Conservation (phyloP, 2,329 filamentous ascomycete genomes). For the Aspergillus sergii region DNA sequence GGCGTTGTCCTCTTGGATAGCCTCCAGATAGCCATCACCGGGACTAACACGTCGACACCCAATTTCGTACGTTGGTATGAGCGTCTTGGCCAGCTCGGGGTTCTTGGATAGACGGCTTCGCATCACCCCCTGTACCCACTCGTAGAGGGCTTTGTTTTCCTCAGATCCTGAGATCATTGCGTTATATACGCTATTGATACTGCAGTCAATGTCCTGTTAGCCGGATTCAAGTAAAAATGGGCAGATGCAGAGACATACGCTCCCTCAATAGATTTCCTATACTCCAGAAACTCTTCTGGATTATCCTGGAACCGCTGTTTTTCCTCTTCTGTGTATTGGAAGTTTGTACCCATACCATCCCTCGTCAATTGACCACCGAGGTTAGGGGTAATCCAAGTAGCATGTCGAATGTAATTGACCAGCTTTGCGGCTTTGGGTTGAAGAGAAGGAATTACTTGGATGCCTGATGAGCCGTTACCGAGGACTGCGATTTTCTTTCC, state of each 20-base stretch:
- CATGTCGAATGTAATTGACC: slow-evolving; percentile 32
- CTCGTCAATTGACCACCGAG: slow-evolving; percentile 25
- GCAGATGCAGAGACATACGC: slow-evolving; percentile 14
- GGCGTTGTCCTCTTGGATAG: slow-evolving; percentile 28
- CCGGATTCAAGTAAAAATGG: not conserved
- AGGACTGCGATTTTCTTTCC: slow-evolving; percentile 37
- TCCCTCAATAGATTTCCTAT: slow-evolving; percentile 26
- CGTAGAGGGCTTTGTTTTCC: slow-evolving; percentile 10
- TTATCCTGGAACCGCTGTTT: slow-evolving; percentile 22
- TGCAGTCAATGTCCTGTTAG: not conserved
- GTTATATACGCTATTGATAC: slow-evolving; percentile 17
- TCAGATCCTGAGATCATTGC: slow-evolving; percentile 19
- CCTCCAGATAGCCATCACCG: slow-evolving; percentile 32
- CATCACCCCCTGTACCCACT: slow-evolving; percentile 18
- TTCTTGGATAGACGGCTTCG: slow-evolving; percentile 19
- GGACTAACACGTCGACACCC: slow-evolving; percentile 33
- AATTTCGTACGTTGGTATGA: slow-evolving; percentile 28
- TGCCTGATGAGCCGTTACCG: slow-evolving; percentile 36
- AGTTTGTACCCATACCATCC: slow-evolving; percentile 23
- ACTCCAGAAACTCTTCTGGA: slow-evolving; percentile 19
- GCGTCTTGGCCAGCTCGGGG: slow-evolving; percentile 21
- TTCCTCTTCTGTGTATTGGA: slow-evolving; percentile 27
- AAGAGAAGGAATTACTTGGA: slow-evolving; percentile 28
- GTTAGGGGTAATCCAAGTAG: slow-evolving; percentile 32
- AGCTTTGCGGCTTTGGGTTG: slow-evolving; percentile 22